Evolutionary conservation across 2,329 filamentous ascomycete genomes (phyloP).

Genomic region (Aspergillus sp.): DNA sequence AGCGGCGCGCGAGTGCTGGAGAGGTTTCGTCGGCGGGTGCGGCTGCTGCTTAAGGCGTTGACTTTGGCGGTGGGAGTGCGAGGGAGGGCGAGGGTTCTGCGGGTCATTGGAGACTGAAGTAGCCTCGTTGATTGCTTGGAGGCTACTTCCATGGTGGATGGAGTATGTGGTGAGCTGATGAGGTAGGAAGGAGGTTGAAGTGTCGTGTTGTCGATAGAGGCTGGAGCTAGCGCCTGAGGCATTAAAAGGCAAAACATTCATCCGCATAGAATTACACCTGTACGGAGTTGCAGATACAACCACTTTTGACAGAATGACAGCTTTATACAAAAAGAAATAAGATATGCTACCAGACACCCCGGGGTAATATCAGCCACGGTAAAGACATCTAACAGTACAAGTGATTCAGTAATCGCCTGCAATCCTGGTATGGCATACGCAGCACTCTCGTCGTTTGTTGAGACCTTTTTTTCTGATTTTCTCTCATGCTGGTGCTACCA

Average conservation of each 20-base stretch:
- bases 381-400: too few species aligned
- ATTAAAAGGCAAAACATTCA: constrained; percentile 1
- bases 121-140: constrained; percentile 27
- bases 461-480: constrained; percentile 15
- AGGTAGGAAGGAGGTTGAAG: constrained; percentile 1
- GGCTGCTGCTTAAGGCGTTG: constrained; percentile 13
- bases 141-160: constrained; percentile 27
- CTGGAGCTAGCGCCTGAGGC: constrained; percentile 22
- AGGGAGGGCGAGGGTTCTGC: constrained; percentile 13
- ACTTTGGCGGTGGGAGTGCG: constrained; percentile 11
- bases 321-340: background rate
- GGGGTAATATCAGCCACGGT: background rate
- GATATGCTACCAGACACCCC: background rate
- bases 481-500: constrained; percentile 21
- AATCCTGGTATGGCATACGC: too few species aligned
- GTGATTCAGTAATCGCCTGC: background rate
- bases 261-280: too few species aligned
- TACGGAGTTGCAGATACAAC: too few species aligned
- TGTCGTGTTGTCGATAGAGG: too few species aligned
- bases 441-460: too few species aligned
- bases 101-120: constrained; percentile 15
- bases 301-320: too few species aligned
- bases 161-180: constrained; percentile 1
- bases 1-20: constrained; percentile 19
- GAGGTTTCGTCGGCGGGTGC: constrained; percentile 19